phyloP scores from a whole-genome alignment of 164 flowering plant genomes.

The Echeveria elegans region DNA sequence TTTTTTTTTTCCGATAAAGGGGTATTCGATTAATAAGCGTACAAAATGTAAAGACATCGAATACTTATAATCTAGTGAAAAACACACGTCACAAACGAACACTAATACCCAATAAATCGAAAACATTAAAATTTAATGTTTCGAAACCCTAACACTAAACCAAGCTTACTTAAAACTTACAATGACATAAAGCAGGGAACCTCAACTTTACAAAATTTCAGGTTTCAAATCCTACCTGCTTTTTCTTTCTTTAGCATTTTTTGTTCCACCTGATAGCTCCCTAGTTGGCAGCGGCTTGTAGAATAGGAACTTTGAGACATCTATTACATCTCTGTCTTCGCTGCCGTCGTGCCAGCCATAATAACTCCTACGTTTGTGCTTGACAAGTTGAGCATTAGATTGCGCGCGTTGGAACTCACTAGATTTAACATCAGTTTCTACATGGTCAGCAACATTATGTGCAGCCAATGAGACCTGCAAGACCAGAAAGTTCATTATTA shows the following conservation, averaged over 20 bases:
- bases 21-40: no score
- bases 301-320: background rate
- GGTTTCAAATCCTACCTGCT: background rate
- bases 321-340: background rate
- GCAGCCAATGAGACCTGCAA: background rate
- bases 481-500: background rate
- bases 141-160: no score
- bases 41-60: no score
- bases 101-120: no score
- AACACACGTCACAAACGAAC: no score
- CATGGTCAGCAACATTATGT: background rate
- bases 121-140: no score
- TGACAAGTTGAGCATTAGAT: background rate
- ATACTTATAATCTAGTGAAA: no score
- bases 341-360: background rate
- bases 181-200: background rate
- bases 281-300: background rate
- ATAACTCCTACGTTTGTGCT: background rate
- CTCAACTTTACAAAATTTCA: background rate
- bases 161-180: no score
- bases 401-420: background rate
- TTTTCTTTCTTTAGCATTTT: background rate
- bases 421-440: background rate
- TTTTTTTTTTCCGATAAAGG: no score
- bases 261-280: background rate